A percentile compares a stretch with the other conserved stretches of the same genome.
Conservation (phyloP, 164 flowering plant genomes). For the Dillenia suffruticosa region DNA sequence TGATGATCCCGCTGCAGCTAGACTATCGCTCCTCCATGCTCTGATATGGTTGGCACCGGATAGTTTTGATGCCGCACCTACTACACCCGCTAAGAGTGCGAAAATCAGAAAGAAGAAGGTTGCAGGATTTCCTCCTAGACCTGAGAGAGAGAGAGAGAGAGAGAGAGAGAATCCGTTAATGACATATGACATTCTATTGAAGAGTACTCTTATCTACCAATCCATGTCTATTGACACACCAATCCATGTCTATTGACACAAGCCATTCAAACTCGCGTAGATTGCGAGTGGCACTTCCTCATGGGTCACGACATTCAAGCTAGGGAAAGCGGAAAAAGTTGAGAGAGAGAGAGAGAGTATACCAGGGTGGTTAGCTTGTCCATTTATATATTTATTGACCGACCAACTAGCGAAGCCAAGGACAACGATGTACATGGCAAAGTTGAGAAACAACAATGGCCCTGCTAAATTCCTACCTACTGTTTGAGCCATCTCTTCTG, state of each 20-base stretch:
- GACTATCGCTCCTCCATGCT: slow-evolving; percentile 79
- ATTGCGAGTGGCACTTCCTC: background rate
- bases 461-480: slow-evolving; percentile 79
- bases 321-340: background rate
- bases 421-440: slow-evolving; percentile 58
- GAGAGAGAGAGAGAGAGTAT: background rate
- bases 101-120: slow-evolving; percentile 56
- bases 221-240: too few species aligned
- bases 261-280: too few species aligned
- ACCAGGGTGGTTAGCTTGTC: slow-evolving; percentile 72
- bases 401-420: slow-evolving; percentile 91
- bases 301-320: too few species aligned
- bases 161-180: background rate
- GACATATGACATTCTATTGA: background rate
- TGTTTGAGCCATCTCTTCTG: slow-evolving; percentile 47
- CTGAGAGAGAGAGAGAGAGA: slow-evolving; percentile 16
- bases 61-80: slow-evolving; percentile 66
- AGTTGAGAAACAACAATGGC: slow-evolving; percentile 75
- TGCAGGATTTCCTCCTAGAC: slow-evolving; percentile 60
- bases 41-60: slow-evolving; percentile 70
- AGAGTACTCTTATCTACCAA: too few species aligned
- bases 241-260: too few species aligned
- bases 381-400: slow-evolving; percentile 72
- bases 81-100: slow-evolving; percentile 56
- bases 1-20: slow-evolving; percentile 71